A percentile compares a stretch with the other conserved stretches of the same genome.
Conservation (phyloP, 768 basidiomycete genomes). For the Tulasnella calospora region DNA sequence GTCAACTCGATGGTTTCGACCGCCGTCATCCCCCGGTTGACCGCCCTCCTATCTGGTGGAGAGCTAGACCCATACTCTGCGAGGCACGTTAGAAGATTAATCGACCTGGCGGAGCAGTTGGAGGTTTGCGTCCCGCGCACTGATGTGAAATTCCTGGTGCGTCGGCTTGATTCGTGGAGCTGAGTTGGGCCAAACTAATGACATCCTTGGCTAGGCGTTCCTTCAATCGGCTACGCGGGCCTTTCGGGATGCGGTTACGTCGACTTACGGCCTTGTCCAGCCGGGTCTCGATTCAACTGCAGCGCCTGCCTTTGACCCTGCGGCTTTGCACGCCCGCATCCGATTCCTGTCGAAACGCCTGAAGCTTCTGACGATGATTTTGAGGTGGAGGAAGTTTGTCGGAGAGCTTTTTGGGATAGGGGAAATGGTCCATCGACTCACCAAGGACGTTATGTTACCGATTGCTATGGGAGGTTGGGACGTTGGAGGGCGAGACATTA, state of each 20-base stretch:
- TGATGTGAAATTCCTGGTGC: conserved; percentile 41
- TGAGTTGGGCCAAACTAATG: neutral
- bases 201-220: conserved; percentile 6
- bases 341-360: conserved; percentile 61
- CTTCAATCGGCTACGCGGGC: conserved; percentile 42
- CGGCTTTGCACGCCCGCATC: conserved; percentile 62
- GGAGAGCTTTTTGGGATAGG: conserved; percentile 55
- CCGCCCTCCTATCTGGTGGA: conserved; percentile 70
- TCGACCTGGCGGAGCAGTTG: conserved; percentile 76
- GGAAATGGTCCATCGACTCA: conserved; percentile 50
- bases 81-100: conserved; percentile 52
- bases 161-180: conserved; percentile 21
- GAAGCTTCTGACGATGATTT: conserved; percentile 68
- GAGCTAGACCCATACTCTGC: conserved; percentile 78
- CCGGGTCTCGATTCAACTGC: conserved; percentile 29
- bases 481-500: conserved; percentile 68
- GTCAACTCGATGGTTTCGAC: conserved; percentile 86
- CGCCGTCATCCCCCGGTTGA: conserved; percentile 67
- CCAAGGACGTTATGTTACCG: conserved; percentile 56
- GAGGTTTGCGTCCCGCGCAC: conserved; percentile 66
- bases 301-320: conserved; percentile 62
- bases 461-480: conserved; percentile 79
- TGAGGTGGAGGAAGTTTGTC: conserved; percentile 71
- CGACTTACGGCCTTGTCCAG: conserved; percentile 30
- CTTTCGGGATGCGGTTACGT: conserved; percentile 41